Base-by-base conservation (phyloP, 768 basidiomycete species). In the Amanita inopinata region DNA sequence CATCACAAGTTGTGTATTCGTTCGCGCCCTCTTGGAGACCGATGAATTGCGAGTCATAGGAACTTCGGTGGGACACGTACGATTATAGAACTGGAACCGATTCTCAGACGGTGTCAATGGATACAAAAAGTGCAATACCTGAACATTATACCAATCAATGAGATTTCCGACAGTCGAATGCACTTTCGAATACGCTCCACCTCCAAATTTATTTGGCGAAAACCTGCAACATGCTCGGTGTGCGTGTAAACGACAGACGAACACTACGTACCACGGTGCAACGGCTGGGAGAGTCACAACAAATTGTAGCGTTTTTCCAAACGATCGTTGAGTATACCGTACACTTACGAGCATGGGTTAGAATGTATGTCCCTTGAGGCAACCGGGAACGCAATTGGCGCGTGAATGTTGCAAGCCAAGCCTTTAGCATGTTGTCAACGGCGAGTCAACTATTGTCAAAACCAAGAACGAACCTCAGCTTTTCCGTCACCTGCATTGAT, bases 91-190 rank as follows among this genome's bases (percentile, higher is more conserved):
- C 56, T 61, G 38, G 58, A 52, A n/a, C n/a, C n/a, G n/a, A n/a
- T n/a, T n/a, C n/a, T n/a, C n/a, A n/a, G n/a, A n/a, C n/a, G n/a
- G n/a, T n/a, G n/a, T n/a, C n/a, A n/a, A n/a, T n/a, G n/a, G n/a
- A n/a, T 46, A 68, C 67, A 7, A 7, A 28, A 7, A n/a, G 27
- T 28, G 7, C 7, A 53, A 56, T 49, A 74, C 71, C 64, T 76
- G 66, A 41, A 69, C 49, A 46, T 74, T 73, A 52, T 73, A 79
- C 72, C 78, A 83, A 56, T 83, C 80, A 51, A 83, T 83, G 15
- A 71, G 56, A 48, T 55, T 61, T 4, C 80, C 80, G 12, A 78
- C 75, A 4, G 59, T 49, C 34, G 62, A 40, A 53, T 81, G 64
- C 14, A 83, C 70, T 40, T 62, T 65, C 19, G 74, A 60, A 51